Evolutionary conservation across 495 filamentous ascomycete species (phyloP).

Genomic region (Glonium stellatum): DNA sequence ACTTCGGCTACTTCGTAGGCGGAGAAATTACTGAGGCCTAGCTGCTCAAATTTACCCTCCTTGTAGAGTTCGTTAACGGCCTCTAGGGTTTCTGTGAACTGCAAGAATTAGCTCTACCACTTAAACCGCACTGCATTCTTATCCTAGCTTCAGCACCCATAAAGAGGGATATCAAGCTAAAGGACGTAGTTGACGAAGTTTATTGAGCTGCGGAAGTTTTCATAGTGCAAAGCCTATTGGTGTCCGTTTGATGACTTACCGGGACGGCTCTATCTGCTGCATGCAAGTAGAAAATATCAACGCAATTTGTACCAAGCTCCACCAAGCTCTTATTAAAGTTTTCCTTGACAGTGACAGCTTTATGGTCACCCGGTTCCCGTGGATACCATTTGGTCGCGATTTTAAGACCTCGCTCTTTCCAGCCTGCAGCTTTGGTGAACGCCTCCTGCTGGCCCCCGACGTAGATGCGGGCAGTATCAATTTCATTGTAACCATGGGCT

Average conservation of each 20-base stretch:
- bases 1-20: slow-evolving; percentile 88
- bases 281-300: slow-evolving; percentile 87
- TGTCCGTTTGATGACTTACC: background rate
- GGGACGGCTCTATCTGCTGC: slow-evolving; percentile 59
- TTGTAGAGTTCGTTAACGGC: slow-evolving; percentile 73
- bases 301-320: slow-evolving; percentile 64
- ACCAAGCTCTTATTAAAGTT: slow-evolving; percentile 57
- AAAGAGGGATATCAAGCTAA: no score
- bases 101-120: background rate
- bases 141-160: no score
- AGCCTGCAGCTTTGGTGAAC: slow-evolving; percentile 65
- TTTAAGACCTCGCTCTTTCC: slow-evolving; percentile 72
- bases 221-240: background rate
- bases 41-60: slow-evolving; percentile 73
- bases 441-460: slow-evolving; percentile 70
- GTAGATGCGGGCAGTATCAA: slow-evolving; percentile 62
- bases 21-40: slow-evolving; percentile 79
- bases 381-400: slow-evolving; percentile 87
- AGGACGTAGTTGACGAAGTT: no score
- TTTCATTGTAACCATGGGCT: slow-evolving; percentile 42
- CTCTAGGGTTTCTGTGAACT: slow-evolving; percentile 68
- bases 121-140: background rate
- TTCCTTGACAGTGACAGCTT: slow-evolving; percentile 50
- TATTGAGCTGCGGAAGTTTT: no score
- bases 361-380: slow-evolving; percentile 47